A percentile compares a stretch with the other conserved stretches of the same genome.
phyloP scores from a whole-genome alignment of 108 stramenopile genomes.

The Parietichytrium sp. region DNA sequence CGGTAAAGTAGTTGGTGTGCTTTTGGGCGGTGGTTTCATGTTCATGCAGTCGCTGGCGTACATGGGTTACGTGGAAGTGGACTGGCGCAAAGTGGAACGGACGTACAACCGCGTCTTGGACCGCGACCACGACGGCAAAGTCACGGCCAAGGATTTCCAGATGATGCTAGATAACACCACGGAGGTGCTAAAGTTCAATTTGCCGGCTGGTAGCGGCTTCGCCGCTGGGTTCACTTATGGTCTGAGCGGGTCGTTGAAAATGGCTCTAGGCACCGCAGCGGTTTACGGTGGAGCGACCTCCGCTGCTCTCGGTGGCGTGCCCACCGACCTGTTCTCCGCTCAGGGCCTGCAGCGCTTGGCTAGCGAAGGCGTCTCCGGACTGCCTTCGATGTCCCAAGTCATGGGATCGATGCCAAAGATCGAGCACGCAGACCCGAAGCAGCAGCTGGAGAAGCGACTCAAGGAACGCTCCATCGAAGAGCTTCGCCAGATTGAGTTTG shows the following conservation, averaged over 20 bases:
- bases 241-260: neutral
- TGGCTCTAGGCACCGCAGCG: neutral
- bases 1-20: neutral
- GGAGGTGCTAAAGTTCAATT: slow-evolving; percentile 33
- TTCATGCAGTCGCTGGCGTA: slow-evolving; percentile 34
- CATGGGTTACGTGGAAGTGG: slow-evolving; percentile 30
- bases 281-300: slow-evolving; percentile 15
- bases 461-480: slow-evolving; percentile 16
- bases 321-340: slow-evolving; percentile 1
- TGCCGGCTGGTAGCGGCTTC: slow-evolving; percentile 36
- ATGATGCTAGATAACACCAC: neutral
- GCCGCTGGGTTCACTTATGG: slow-evolving; percentile 32
- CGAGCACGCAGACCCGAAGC: neutral
- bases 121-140: slow-evolving; percentile 10
- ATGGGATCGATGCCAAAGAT: neutral
- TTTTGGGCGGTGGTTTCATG: slow-evolving; percentile 22
- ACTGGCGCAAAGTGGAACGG: slow-evolving; percentile 40
- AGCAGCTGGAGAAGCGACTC: neutral
- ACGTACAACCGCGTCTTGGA: neutral
- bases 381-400: neutral
- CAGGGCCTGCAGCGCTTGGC: neutral
- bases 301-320: slow-evolving; percentile 18
- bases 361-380: neutral
- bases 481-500: slow-evolving; percentile 23
- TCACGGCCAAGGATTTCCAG: neutral